Evolutionary conservation across 106 monocot species (phyloP).

Genomic region (Amphibolis antarctica): DNA sequence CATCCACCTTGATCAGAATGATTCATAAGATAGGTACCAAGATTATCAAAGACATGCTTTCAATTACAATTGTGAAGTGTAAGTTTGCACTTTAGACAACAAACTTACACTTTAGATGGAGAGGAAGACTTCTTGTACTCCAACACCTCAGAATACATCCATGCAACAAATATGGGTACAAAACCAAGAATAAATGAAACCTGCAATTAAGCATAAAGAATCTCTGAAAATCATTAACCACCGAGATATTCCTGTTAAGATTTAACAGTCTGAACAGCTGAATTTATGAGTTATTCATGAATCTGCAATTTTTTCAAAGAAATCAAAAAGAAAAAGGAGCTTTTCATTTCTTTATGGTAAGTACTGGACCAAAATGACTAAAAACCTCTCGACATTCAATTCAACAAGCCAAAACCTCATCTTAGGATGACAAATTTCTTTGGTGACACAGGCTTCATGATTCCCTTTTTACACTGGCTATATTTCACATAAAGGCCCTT

Average conservation of each 20-base stretch:
- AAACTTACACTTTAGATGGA: constrained; percentile 71
- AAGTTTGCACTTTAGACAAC: not conserved
- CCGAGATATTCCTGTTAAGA: not conserved
- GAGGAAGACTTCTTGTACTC: constrained; percentile 53
- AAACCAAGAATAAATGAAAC: constrained; percentile 86
- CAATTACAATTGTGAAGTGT: not conserved
- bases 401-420: not conserved
- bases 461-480: too few relatives aligned
- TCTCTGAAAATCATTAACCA: not conserved
- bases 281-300: too few relatives aligned
- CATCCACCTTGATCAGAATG: too few relatives aligned
- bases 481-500: too few relatives aligned
- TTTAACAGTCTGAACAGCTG: too few relatives aligned
- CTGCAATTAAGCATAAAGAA: constrained; percentile 28
- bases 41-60: not conserved
- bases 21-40: too few relatives aligned
- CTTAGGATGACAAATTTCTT: too few relatives aligned
- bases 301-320: too few relatives aligned
- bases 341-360: not conserved
- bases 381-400: not conserved
- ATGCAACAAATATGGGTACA: constrained; percentile 67
- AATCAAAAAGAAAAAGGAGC: not conserved
- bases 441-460: too few relatives aligned
- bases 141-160: constrained; percentile 79
- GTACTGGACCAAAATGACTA: not conserved